Evolutionary conservation across 108 stramenopile species (phyloP).

Genomic region (Nitzschia sp.): DNA sequence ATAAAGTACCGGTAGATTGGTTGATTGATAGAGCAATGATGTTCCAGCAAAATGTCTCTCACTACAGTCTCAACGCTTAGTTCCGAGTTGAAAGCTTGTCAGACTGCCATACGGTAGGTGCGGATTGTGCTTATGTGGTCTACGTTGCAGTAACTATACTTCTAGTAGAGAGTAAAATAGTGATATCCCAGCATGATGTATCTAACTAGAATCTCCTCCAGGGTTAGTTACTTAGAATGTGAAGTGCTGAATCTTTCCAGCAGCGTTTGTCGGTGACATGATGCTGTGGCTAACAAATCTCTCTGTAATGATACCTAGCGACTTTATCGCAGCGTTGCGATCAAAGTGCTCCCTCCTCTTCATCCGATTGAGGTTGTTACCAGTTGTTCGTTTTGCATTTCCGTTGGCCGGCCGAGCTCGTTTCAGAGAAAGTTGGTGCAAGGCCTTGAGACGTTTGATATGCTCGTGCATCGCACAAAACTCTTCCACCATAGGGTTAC

Average conservation of each 20-base stretch:
- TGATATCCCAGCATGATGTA: not conserved
- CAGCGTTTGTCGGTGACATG: not conserved
- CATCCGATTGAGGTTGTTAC: not conserved
- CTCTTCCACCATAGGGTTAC: constrained; percentile 20
- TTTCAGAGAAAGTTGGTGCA: constrained; percentile 25
- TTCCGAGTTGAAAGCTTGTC: too few relatives aligned
- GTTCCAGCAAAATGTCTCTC: too few relatives aligned
- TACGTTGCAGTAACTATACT: too few relatives aligned
- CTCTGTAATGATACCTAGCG: not conserved
- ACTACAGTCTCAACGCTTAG: too few relatives aligned
- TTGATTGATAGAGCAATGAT: too few relatives aligned
- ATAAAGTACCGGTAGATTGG: too few relatives aligned
- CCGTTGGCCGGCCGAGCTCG: not conserved
- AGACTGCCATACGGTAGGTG: too few relatives aligned
- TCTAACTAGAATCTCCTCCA: too few relatives aligned
- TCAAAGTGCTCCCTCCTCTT: constrained; percentile 11
- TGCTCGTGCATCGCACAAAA: constrained; percentile 50
- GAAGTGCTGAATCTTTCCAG: not conserved
- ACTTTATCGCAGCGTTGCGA: constrained; percentile 4
- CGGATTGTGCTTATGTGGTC: too few relatives aligned
- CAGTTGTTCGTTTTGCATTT: not conserved
- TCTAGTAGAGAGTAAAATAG: not conserved
- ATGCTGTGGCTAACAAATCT: not conserved
- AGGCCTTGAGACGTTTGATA: constrained; percentile 51
- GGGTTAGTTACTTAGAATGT: constrained; percentile 5